Base-by-base conservation (phyloP, 2,329 filamentous ascomycete species). In the Alternaria triticimaculans region DNA sequence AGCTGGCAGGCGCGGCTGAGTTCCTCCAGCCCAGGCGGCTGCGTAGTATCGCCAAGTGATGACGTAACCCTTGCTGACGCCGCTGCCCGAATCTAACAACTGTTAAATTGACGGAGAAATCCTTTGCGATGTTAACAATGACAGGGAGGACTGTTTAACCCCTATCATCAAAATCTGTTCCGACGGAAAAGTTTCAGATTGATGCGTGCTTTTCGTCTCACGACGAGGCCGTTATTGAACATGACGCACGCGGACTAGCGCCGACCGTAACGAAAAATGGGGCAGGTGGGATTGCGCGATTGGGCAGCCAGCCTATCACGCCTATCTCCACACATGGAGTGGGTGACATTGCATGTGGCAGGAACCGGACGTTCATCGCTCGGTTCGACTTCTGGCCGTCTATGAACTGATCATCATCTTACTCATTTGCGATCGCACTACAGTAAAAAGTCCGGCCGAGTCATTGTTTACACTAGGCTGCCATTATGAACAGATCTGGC, bases 31-130 rank as follows among this genome's bases (percentile, higher is more conserved):
- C 54, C 45, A 60, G 48, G 37, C 37, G 37, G 51, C 45, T 55
- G 44, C 45, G 44, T 63, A 30, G 26, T 45, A 55, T 45, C 60
- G 71, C 70, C 69, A 71, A 71, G 70, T 50, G 69, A 71, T 74
- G 72, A 74, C 72, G 72, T 74, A 74, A 74, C 64, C 21, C 45
- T 20, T 55, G 65, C 60, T 58, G 45, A 51, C 50, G 45, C 49
- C 44, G 60, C 60, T 62, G 58, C 61, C 54, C 37, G 4, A 44
- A 44, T 26, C 6, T 33, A 25, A 30, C 23, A 21, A 21, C 8
- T 56, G 41, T 23, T 6, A 18, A 43, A 1, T 1, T 1, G 18
- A 21, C 20, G 14, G 37, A 25, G 49, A 3, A 37, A 41, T 41
- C 2, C 14, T 0, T n/a, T 41, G 49, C 49, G 15, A 41, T 41